Percentiles rank a stretch among this genome's conserved stretches.
These are phyloP conservation scores for Curvularia verruculosa DNA, from an alignment of 2,329 filamentous ascomycete species.

Conservation along the genomic window DNA sequence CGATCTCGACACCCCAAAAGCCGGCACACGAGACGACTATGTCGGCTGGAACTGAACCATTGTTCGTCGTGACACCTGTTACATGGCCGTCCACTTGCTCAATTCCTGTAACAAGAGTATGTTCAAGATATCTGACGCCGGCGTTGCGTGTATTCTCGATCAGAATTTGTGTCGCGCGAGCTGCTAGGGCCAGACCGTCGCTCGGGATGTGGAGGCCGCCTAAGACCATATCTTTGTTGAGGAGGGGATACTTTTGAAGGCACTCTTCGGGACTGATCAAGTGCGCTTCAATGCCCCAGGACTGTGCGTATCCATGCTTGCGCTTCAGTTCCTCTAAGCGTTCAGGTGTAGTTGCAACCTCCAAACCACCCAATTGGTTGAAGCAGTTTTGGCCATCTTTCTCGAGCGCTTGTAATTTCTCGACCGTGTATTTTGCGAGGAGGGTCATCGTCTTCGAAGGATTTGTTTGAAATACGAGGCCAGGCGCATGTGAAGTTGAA, in stretches of 20 bases:
- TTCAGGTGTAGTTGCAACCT: constrained; percentile 66
- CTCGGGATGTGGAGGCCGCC: constrained; percentile 66
- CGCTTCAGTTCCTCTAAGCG: constrained; percentile 67
- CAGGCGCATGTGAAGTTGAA: constrained; percentile 69
- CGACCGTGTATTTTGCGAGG: constrained; percentile 66
- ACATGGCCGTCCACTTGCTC: constrained; percentile 57
- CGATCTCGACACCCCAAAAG: constrained; percentile 70
- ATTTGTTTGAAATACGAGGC: constrained; percentile 69
- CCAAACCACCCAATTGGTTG: constrained; percentile 68
- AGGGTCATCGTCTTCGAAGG: constrained; percentile 63
- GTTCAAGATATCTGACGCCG: constrained; percentile 64
- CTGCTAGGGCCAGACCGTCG: constrained; percentile 66
- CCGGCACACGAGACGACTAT: constrained; percentile 68
- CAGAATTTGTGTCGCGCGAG: constrained; percentile 65
- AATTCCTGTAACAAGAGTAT: constrained; percentile 65
- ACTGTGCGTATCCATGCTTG: constrained; percentile 65
- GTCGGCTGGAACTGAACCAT: constrained; percentile 61
- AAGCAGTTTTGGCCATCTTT: constrained; percentile 57
- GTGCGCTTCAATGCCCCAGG: constrained; percentile 65
- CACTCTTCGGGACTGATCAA: constrained; percentile 62
- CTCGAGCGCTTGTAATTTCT: constrained; percentile 63
- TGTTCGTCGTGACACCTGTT: constrained; percentile 61
- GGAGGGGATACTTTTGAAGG: constrained; percentile 59
- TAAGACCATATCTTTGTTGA: constrained; percentile 61
- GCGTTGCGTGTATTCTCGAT: constrained; percentile 63